These are phyloP conservation scores for Mortierella sp. DNA, from an alignment of 371 early-diverging fungal species.

Conservation along the genomic window DNA sequence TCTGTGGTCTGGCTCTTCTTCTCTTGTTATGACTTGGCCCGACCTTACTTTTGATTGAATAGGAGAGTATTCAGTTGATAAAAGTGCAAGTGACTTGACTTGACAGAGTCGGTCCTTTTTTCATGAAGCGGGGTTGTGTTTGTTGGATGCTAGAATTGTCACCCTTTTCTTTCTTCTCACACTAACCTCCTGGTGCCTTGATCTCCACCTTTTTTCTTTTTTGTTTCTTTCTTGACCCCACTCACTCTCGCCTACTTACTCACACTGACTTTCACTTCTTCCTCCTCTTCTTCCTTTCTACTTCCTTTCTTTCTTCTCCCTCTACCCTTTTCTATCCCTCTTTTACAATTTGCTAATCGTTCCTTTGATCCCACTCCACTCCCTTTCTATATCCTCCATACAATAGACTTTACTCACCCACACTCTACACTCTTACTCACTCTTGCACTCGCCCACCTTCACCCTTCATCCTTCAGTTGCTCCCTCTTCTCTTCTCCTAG, in stretches of 20 bases:
- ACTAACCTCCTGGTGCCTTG: neutral
- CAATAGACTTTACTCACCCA: neutral
- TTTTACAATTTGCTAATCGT: neutral
- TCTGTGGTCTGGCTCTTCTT: neutral
- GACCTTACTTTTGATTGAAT: neutral
- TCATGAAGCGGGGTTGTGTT: neutral
- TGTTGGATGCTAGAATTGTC: neutral
- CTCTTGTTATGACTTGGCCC: conserved; percentile 3
- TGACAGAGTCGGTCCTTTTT: conserved; percentile 1
- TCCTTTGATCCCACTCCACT: neutral
- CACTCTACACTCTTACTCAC: neutral
- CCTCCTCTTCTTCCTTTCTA: neutral
- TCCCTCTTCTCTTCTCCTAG: no score
- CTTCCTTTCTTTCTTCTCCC: neutral
- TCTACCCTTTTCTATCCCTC: neutral
- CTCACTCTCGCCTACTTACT: conserved; percentile 8
- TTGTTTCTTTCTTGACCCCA: neutral
- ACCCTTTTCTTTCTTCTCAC: neutral
- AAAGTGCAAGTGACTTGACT: neutral
- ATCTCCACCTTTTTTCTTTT: neutral
- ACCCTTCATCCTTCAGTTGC: neutral
- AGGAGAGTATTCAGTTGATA: neutral
- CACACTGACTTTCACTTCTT: neutral
- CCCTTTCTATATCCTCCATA: neutral
- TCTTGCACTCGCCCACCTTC: neutral